phyloP scores from a whole-genome alignment of 768 basidiomycete species.

The Naganishia vishniacii region DNA sequence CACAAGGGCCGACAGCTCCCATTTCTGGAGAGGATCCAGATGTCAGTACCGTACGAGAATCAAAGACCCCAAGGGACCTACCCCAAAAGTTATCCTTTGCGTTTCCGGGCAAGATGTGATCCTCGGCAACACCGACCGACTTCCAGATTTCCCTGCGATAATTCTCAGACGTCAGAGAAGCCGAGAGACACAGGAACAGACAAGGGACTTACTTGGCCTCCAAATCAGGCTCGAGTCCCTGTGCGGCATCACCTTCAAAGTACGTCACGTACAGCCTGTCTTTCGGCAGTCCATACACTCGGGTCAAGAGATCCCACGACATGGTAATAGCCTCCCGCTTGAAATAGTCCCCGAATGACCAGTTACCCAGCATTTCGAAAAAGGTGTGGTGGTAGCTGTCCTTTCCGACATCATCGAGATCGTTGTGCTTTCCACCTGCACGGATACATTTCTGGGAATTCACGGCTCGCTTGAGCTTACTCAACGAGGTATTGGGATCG shows the following conservation, averaged over 20 bases:
- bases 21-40: constrained; percentile 55
- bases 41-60: no score
- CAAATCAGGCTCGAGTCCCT: constrained; percentile 75
- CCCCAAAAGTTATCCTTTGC: constrained; percentile 99
- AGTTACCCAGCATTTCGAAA: constrained; percentile 99
- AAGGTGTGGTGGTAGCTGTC: constrained; percentile 88
- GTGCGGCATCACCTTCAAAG: constrained; percentile 87
- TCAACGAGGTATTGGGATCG: constrained; percentile 85
- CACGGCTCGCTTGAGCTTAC: constrained; percentile 84
- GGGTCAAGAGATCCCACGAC: constrained; percentile 91
- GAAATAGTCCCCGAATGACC: constrained; percentile 99
- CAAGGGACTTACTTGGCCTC: constrained; percentile 61
- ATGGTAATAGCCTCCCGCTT: constrained; percentile 91
- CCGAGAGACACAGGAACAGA: neutral
- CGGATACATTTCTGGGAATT: constrained; percentile 98
- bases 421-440: constrained; percentile 98
- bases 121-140: constrained; percentile 77
- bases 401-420: constrained; percentile 97
- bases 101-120: constrained; percentile 86
- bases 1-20: constrained; percentile 96
- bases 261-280: constrained; percentile 95
- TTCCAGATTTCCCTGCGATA: constrained; percentile 63
- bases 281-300: constrained; percentile 77
- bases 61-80: constrained; percentile 40
- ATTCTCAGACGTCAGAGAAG: neutral